Evolutionary conservation across 768 basidiomycete species (phyloP).

Genomic region (Termitomyces sp.): DNA sequence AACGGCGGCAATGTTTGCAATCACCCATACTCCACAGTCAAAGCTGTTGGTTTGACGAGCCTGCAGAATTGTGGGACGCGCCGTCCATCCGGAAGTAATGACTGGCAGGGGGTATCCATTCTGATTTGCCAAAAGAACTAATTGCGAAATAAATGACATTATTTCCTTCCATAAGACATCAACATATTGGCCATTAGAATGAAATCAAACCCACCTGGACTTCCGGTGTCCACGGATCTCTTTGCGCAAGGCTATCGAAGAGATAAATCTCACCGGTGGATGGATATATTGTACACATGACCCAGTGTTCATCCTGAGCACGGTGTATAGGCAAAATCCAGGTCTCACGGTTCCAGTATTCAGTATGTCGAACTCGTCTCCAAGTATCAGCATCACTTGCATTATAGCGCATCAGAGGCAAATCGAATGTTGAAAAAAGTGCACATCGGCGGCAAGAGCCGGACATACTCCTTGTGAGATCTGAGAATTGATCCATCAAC

Average conservation of each 20-base stretch:
- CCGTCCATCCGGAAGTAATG: neutral
- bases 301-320: constrained; percentile 27
- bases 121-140: neutral
- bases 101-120: neutral
- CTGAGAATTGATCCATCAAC: constrained; percentile 3
- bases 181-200: too few species aligned
- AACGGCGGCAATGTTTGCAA: neutral
- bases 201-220: neutral
- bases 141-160: neutral
- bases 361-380: constrained; percentile 6
- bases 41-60: neutral
- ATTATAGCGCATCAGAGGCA: constrained; percentile 13
- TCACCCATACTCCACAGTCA: neutral
- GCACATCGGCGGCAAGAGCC: neutral
- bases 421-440: neutral
- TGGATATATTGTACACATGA: constrained; percentile 23
- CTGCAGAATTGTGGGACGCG: neutral
- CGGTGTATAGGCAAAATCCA: constrained; percentile 39
- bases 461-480: neutral
- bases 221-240: constrained; percentile 4
- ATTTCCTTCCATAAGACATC: too few species aligned
- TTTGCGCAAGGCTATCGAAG: constrained; percentile 28
- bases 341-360: constrained; percentile 26
- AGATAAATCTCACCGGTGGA: constrained; percentile 16
- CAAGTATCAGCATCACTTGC: constrained; percentile 18